Evolutionary conservation across 768 basidiomycete species (phyloP), one percentile per base, ranked within the genome.

Genomic region (Psilocybe cubensis): DNA sequence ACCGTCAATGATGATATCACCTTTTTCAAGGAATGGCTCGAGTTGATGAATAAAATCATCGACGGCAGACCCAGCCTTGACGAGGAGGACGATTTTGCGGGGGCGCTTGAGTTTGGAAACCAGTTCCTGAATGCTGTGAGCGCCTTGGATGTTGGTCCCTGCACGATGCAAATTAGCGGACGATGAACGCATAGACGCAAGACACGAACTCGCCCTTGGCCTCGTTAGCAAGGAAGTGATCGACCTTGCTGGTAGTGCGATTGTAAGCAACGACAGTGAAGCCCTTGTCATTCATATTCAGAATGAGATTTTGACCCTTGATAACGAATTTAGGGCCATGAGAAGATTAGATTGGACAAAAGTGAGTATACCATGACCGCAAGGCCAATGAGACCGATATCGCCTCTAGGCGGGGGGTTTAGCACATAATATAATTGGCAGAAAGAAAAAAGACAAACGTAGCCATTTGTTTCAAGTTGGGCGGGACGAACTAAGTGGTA

Each of bases 261-360:
- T 99, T 99, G 80, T 91, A 99, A 11, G 93, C 94, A 64, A 94
- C 89, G 67, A 99, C 97, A 63, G 79, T 94, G 81, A 95, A 99
- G 51, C 97, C 97, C 78, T 99, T 99, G 83, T 99, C 97, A 75
- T 97, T 97, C 93, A 97, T 98, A 82, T 98, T 97, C 67, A 98
- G 81, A 74, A 97, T 96, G 71, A 97, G 75, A 74, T 96, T 97
- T 86, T 96, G 95, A 69, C 94, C 95, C 94, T 95, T 67, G 25
- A 48, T 20, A 51, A 59, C 41, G 54, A 40, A 47, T 47, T 52
- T 44, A 57, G 54, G 35, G 40, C 52, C 61, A 59, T 46, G 51
- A 40, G 52, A 59, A 63, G 56, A 62, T 57, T 28, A 18, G 31
- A 51, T 35, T 50, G n/a, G n/a, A 41, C 24, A 9, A 25, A 62